Base-by-base conservation (phyloP, 2,329 filamentous ascomycete genomes). In the Cladophialophora bantiana region DNA sequence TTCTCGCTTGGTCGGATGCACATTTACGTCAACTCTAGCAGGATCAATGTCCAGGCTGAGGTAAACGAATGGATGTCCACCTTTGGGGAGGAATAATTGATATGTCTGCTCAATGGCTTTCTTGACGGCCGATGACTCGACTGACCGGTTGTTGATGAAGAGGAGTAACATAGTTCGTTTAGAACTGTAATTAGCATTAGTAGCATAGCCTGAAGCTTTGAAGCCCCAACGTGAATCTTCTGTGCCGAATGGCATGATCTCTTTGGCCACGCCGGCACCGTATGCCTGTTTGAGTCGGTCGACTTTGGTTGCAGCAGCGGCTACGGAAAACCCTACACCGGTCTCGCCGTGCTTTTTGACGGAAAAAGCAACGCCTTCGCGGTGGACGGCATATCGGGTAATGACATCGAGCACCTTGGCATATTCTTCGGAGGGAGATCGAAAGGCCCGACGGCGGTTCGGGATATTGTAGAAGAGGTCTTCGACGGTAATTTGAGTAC, bases 381-480 rank as follows among this genome's bases (percentile, higher is more conserved):
- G 97, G 78, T 99, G 95, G 9, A 99, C 87, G 34, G 95, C 92
- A 79, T 99, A 98, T 52, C 92, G 89, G 13, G 95, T 93, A 7
- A 98, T 91, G 76, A 97, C 88, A 76, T 99, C 95, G 32, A 98
- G 89, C 64, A 99, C 97, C 80, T 98, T 99, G 74, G 96, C 93
- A 81, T 96, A 98, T 77, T 99, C 96, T 75, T 99, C 95, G 42
- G 93, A 92, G 18, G 91, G 82, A 13, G 94, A 98, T 48, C 95
- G 88, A 75, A 99, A 99, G 10, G 96, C 95, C 71, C 89, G 88
- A 40, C 94, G 88, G 31, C 95, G 88, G 7, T 91, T 96, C 0
- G 93, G 94, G 0, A 98, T 88, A 74, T 97, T 99, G 83, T 97
- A 99, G 78, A 99, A 99, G 10, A 99, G 81, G 77, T 99, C 95